Base-by-base conservation (phyloP, 495 filamentous ascomycete species). In the Haplographium delicatum region DNA sequence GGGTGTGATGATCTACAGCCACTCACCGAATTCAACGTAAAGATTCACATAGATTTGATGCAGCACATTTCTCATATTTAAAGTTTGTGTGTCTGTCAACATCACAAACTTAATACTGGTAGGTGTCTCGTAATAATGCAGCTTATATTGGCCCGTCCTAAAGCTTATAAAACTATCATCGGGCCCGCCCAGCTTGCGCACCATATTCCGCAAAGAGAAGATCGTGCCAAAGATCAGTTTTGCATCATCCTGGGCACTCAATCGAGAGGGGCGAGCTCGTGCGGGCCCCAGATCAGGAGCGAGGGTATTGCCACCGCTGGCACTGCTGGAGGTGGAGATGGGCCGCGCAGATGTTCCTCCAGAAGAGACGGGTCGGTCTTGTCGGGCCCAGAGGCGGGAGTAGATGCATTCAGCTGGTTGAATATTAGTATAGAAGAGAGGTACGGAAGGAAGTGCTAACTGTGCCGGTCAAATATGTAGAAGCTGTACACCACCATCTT, bases 11-110 rank as follows among this genome's bases (percentile, higher is more conserved):
- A n/a, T 1, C 16, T 19, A 22, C 15, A 20, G 15, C 30, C 34
- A 50, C 79, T 54, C 66, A 91, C 87, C 87, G 62, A 89, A 97
- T 74, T 98, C 93, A 35, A 96, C 89, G 70, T 88, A 96, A 20
- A 96, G 79, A 68, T 93, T 97, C 62, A 95, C 93, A 65, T 96
- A 97, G 45, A 98, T 96, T 76, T 98, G 93, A 66, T 98, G 89
- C 62, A 98, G 74, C 7, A 91, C 91, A 51, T 90, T 85, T 26
- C 89, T 83, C 78, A 97, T 88, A 67, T 88, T 95, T 50, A 84
- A 83, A 50, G 85, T 87, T 65, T 85, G 87, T 34, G 84, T 82
- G 69, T 97, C 93, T 30, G 91, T 97, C 57, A 97, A 72, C 87
- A 98, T 89, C 58, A 97, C 90, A 54, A 97, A 91, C 61, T 95